Conservation (phyloP, 148 eudicot genomes). For the Chenopodium album region DNA sequence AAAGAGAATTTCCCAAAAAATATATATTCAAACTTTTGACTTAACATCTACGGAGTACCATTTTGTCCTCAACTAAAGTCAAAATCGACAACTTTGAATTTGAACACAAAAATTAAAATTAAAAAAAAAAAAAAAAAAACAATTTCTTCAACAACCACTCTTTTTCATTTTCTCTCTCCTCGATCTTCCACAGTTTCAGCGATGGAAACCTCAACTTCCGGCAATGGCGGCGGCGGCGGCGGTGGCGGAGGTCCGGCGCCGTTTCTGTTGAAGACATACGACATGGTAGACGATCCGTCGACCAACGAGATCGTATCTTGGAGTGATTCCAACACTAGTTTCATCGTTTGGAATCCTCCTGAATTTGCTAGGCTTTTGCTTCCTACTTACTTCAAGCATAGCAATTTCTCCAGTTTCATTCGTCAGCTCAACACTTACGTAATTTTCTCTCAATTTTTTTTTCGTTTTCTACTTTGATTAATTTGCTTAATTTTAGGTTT, state of each 20-base stretch:
- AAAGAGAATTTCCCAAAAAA: too few species aligned
- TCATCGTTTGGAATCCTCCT: constrained; percentile 85
- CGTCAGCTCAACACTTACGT: constrained; percentile 94
- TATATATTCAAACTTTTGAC: too few species aligned
- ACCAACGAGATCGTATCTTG: constrained; percentile 82
- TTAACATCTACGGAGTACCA: too few species aligned
- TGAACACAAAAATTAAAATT: too few species aligned
- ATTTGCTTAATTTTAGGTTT: neutral
- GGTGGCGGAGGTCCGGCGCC: constrained; percentile 84
- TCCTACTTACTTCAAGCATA: constrained; percentile 84
- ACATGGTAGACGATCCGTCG: constrained; percentile 73
- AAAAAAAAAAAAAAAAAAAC: neutral
- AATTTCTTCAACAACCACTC: neutral
- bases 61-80: neutral
- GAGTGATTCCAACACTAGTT: constrained; percentile 53
- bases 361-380: constrained; percentile 71
- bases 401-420: constrained; percentile 90
- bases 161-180: neutral
- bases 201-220: constrained; percentile 50
- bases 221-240: constrained; percentile 42
- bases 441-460: neutral
- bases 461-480: neutral
- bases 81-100: neutral
- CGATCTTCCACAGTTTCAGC: neutral
- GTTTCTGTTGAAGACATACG: constrained; percentile 78